Conservation (phyloP, 805 yeast genomes). For the Yamadazyma endophytica region DNA sequence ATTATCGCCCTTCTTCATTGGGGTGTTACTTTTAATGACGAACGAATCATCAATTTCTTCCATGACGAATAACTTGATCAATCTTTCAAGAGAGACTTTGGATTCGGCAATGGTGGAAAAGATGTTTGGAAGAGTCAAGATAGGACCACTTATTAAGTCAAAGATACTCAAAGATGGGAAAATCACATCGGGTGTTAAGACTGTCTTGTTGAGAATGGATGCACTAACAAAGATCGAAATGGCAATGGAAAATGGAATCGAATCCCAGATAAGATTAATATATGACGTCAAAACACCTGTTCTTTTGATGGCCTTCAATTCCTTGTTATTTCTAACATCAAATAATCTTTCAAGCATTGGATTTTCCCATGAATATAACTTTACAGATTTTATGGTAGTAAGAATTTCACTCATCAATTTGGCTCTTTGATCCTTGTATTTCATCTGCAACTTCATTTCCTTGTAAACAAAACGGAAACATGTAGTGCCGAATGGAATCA, state of each 20-base stretch:
- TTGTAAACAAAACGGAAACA: conserved; percentile 13
- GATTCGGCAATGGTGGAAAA: conserved; percentile 26
- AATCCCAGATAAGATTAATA: conserved; percentile 31
- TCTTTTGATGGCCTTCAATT: conserved; percentile 21
- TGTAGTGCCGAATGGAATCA: conserved; percentile 28
- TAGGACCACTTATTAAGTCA: conserved; percentile 31
- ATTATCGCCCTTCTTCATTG: conserved; percentile 15
- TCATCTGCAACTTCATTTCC: conserved; percentile 16
- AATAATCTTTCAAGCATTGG: conserved; percentile 33
- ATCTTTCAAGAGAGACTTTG: conserved; percentile 29
- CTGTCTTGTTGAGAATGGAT: conserved; percentile 17
- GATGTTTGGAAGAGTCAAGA: conserved; percentile 28
- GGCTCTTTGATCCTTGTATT: conserved; percentile 33
- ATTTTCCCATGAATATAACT: conserved; percentile 39
- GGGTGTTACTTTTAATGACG: conserved; percentile 14
- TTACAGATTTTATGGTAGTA: conserved; percentile 33
- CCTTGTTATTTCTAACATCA: conserved; percentile 32
- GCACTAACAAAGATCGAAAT: conserved; percentile 28
- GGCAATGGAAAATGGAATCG: conserved; percentile 34
- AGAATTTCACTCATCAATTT: conserved; percentile 35
- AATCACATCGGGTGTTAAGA: conserved; percentile 32
- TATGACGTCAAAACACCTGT: conserved; percentile 32
- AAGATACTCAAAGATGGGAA: conserved; percentile 40
- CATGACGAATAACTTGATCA: conserved; percentile 25
- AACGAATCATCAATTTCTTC: conserved; percentile 29